Evolutionary conservation across 306 rosid genomes (phyloP).

Genomic region (Lablab purpureus): DNA sequence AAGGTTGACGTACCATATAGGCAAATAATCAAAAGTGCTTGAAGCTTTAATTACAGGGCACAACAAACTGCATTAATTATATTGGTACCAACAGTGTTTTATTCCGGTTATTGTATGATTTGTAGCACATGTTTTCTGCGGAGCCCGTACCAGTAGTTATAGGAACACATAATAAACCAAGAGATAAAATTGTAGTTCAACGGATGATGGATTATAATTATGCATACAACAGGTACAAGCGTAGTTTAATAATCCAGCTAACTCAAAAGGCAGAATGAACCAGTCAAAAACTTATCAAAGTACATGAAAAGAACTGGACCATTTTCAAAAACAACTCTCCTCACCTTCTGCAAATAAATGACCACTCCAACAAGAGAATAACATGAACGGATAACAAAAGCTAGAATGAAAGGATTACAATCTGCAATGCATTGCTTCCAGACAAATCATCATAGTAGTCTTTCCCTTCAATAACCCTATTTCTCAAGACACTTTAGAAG

Average conservation of each 20-base stretch:
- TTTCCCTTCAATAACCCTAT: slow-evolving; percentile 55
- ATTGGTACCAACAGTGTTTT: too few relatives aligned
- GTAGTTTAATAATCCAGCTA: slow-evolving; percentile 37
- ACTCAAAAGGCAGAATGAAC: slow-evolving; percentile 37
- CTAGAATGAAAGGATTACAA: slow-evolving; percentile 56
- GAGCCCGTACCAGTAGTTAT: background rate
- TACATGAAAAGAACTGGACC: slow-evolving; percentile 45
- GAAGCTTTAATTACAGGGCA: too few relatives aligned
- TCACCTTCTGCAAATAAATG: slow-evolving; percentile 60
- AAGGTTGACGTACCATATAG: background rate
- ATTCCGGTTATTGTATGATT: background rate
- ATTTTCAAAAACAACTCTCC: slow-evolving; percentile 53
- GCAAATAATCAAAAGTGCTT: background rate
- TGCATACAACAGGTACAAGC: slow-evolving; percentile 33
- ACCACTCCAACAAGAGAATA: slow-evolving; percentile 61
- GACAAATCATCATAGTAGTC: slow-evolving; percentile 45
- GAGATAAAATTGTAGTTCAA: slow-evolving; percentile 11
- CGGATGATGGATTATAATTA: slow-evolving; percentile 1
- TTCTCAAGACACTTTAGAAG: slow-evolving; percentile 65
- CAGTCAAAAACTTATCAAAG: slow-evolving; percentile 38
- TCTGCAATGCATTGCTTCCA: slow-evolving; percentile 46
- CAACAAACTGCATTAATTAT: too few relatives aligned
- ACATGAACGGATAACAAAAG: slow-evolving; percentile 59
- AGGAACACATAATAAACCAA: too few relatives aligned
- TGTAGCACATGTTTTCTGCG: background rate